Base-by-base conservation (phyloP, 441 rosid species). In the Bruguiera hainesii region DNA sequence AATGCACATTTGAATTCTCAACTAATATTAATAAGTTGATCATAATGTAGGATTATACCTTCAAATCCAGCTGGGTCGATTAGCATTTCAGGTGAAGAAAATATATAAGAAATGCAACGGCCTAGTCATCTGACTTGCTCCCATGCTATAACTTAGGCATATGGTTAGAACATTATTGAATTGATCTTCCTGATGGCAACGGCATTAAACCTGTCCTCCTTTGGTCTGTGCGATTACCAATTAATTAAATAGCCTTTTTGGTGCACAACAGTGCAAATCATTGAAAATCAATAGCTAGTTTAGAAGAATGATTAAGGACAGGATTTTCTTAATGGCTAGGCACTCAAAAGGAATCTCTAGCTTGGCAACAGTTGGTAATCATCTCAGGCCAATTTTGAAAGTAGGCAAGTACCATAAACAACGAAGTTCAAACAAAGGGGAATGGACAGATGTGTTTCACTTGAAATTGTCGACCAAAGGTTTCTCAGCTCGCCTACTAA, bases 391-490 rank as follows among this genome's bases (percentile, higher is more conserved):
- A 13, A 49, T 66, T 68, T 52, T 63, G 68, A 61, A 64, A 56
- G 65, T 59, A 13, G 10, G 63, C 58, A 39, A 35, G 42, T 66
- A 13, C 28, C 70, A 46, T 56, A 62, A 20, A 68, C n/a, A 67
- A 61, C 5, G 20, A n/a, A 60, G 10, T 50, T 31, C 2, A 16
- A 59, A 42, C 58, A 25, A 60, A 33, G 63, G 57, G 18, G 15
- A 20, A 51, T 55, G 63, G 78, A 72, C 75, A 74, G 68, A 73
- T 72, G 83, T 65, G 68, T 46, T 74, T 73, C 81, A 76, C 82
- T 78, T 71, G 57, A 68, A 69, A 58, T 75, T 80, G 77, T 78
- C 67, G 75, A 78, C 63, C 31, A 70, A 78, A 65, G 56, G 19
- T 20, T 26, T 25, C 61, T 35, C 37, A 28, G 73, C 37, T 64